Percentiles rank a stretch among this genome's conserved stretches.
Evolutionary conservation across 2,329 filamentous ascomycete species (phyloP).

Genomic region (Sclerotinia sclerotiorum): DNA sequence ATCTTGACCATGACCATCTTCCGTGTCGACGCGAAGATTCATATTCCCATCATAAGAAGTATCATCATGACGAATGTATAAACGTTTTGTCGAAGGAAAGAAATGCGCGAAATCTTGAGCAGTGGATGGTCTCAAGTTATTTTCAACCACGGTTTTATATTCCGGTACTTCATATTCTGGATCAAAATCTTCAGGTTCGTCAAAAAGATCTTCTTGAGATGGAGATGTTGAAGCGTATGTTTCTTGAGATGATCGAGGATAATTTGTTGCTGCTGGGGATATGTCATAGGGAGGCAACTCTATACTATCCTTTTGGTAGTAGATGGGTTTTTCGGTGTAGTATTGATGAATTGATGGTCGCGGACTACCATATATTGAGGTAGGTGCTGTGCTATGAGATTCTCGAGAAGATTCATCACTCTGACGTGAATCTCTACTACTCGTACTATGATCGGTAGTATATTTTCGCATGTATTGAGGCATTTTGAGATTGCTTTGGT

Average conservation of each 20-base stretch:
- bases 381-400: slow-evolving; percentile 50
- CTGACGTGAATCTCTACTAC: slow-evolving; percentile 45
- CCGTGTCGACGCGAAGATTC: slow-evolving; percentile 87
- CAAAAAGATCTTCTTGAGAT: slow-evolving; percentile 56
- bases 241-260: slow-evolving; percentile 50
- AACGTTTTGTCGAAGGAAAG: slow-evolving; percentile 79
- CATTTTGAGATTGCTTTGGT: slow-evolving; percentile 29
- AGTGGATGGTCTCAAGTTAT: slow-evolving; percentile 71
- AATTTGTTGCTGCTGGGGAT: slow-evolving; percentile 34
- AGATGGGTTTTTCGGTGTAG: slow-evolving; percentile 25
- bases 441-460: slow-evolving; percentile 38
- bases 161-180: slow-evolving; percentile 40
- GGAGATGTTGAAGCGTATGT: slow-evolving; percentile 76
- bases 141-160: slow-evolving; percentile 59
- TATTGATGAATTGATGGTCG: slow-evolving; percentile 33
- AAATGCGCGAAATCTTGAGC: slow-evolving; percentile 79
- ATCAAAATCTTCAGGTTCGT: slow-evolving; percentile 47
- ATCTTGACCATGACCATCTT: slow-evolving; percentile 54
- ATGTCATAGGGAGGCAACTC: slow-evolving; percentile 27
- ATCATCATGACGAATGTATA: slow-evolving; percentile 88
- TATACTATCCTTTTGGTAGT: slow-evolving; percentile 23
- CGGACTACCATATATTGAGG: slow-evolving; percentile 47
- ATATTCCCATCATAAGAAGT: slow-evolving; percentile 90
- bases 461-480: slow-evolving; percentile 33
- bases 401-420: slow-evolving; percentile 48